Evolutionary conservation across 495 filamentous ascomycete species (phyloP), one percentile per base, ranked within the genome.

Genomic region (Tetracladium setigerum): DNA sequence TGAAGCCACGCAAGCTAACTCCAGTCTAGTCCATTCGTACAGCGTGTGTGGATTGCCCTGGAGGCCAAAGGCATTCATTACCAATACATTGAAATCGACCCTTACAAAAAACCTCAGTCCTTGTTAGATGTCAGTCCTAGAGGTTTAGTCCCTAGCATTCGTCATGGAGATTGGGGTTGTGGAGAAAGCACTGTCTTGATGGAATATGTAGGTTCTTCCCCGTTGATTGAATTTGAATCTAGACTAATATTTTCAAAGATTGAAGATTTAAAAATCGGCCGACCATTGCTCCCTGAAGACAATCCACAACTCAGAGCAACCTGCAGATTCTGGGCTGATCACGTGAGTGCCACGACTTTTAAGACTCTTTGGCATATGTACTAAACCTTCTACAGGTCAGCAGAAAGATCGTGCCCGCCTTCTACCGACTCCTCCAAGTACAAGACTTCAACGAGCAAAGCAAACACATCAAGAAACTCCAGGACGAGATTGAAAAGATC

Each of bases 31-130:
- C 58, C 58, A 2, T 95, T 95, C 63, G 89, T 92, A 1, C 90
- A 96, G 65, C 82, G 91, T 11, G 88, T 95, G 15, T 97, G 91
- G 91, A 95, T 97, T 53, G 82, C 91, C 6, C 71, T 97, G n/a
- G 89, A 97, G 63, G 66, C 81, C 41, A 95, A 95, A 61, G 74
- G 78, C 5, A 72, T 95, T 35, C 70, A 71, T 16, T 97, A 97
- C 56, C 87, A 95, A 59, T 97, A 97, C 61, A 83, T 90, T 51
- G 91, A 95, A 62, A 82, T 89, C 22, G 86, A 95, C 58, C 89
- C 89, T 3, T 94, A 90, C 56, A 74, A 84, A 52, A 91, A 91
- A 56, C 86, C 88, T 13, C 74, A 81, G 43, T 77, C 76, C 13
- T 64, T 95, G 31, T 72, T 95, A 30, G 87, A 88, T 34, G 79